phyloP scores from a whole-genome alignment of 768 basidiomycete genomes.

The Gloeophyllum trabeum region DNA sequence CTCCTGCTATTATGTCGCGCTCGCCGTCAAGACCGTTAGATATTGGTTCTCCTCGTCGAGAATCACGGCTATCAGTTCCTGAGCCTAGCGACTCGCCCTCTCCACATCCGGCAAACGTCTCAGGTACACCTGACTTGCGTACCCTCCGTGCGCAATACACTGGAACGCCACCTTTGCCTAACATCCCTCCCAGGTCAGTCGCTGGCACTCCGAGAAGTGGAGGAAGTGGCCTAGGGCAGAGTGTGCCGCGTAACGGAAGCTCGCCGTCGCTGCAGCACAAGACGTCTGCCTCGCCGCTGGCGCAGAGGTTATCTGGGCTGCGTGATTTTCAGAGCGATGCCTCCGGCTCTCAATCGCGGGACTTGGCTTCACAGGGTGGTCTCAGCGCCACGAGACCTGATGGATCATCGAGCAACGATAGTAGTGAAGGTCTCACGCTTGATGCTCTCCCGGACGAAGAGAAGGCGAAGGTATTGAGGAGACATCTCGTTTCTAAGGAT shows the following conservation, averaged over 20 bases:
- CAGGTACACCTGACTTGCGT: constrained; percentile 55
- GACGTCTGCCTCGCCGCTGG: constrained; percentile 10
- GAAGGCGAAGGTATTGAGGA: constrained; percentile 69
- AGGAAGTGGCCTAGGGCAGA: constrained; percentile 6
- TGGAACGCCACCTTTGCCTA: constrained; percentile 38
- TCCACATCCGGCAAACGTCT: constrained; percentile 22
- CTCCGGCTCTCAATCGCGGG: constrained; percentile 13
- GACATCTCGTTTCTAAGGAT: constrained; percentile 70
- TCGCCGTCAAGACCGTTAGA: not conserved
- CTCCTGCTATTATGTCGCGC: no score
- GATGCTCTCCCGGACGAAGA: constrained; percentile 71
- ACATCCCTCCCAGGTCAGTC: constrained; percentile 35
- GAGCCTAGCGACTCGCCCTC: not conserved
- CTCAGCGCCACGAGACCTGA: constrained; percentile 25
- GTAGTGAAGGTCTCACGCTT: constrained; percentile 23
- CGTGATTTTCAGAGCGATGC: constrained; percentile 9
- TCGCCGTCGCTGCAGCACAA: constrained; percentile 7
- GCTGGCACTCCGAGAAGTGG: constrained; percentile 5
- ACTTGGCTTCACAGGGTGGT: no score
- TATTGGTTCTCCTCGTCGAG: not conserved
- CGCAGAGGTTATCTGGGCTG: constrained; percentile 6
- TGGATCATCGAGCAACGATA: constrained; percentile 16
- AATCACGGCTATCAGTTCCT: not conserved
- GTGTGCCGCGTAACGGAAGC: no score
- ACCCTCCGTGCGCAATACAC: constrained; percentile 55